Evolutionary conservation across 331 rosid species (phyloP).

Genomic region (Pyracantha coccinea): DNA sequence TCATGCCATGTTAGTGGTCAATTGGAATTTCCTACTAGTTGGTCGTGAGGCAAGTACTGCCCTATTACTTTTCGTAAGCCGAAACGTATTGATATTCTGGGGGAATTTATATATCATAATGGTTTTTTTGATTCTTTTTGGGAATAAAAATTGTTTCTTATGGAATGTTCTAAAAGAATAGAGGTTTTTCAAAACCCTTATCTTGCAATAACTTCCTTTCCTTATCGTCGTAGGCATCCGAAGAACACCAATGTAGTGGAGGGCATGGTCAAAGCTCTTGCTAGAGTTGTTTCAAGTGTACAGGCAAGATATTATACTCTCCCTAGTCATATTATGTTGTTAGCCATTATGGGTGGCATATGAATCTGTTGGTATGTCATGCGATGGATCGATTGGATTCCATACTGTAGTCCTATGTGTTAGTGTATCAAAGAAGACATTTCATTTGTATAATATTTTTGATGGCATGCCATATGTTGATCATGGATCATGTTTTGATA

Average conservation of each 20-base stretch:
- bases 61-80: background rate
- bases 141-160: too few relatives aligned
- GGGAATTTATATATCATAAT: too few relatives aligned
- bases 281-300: constrained; percentile 80
- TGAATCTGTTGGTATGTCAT: background rate
- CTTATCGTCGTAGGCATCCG: constrained; percentile 58
- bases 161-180: background rate
- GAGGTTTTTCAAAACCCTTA: background rate
- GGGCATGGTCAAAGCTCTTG: constrained; percentile 93
- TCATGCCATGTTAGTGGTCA: background rate
- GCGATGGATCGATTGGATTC: background rate
- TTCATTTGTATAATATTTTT: background rate
- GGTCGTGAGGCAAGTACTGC: background rate
- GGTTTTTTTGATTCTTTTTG: too few relatives aligned
- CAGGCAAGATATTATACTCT: constrained; percentile 50
- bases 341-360: background rate
- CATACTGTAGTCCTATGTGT: background rate
- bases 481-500: background rate
- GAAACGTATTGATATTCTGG: background rate
- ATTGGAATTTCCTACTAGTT: background rate
- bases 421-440: background rate
- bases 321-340: background rate
- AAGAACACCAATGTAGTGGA: constrained; percentile 94
- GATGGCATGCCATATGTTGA: background rate
- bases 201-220: background rate